Conservation (phyloP, 768 basidiomycete genomes). For the Holtermanniella nyarrowii region DNA sequence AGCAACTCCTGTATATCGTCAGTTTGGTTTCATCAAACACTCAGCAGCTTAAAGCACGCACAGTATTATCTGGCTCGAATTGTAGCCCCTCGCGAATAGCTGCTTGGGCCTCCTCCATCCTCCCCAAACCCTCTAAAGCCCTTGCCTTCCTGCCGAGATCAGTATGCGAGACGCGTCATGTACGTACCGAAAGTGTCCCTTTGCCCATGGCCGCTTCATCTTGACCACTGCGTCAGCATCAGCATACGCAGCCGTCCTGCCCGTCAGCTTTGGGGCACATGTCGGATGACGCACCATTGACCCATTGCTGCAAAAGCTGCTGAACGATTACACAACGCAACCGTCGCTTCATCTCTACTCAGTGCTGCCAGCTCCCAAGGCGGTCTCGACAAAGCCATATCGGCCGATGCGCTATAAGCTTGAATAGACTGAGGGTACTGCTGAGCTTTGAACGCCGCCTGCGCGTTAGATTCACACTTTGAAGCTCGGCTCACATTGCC, state of each 20-base stretch:
- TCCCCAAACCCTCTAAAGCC: slow-evolving; percentile 64
- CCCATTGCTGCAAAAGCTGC: slow-evolving; percentile 69
- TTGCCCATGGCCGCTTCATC: slow-evolving; percentile 79
- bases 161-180: not conserved
- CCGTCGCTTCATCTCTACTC: slow-evolving; percentile 81
- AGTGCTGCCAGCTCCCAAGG: slow-evolving; percentile 78
- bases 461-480: slow-evolving; percentile 3
- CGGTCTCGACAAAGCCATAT: slow-evolving; percentile 66
- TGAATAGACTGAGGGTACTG: slow-evolving; percentile 61
- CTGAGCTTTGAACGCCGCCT: slow-evolving; percentile 71
- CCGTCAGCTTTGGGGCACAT: slow-evolving; percentile 1
- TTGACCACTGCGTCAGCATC: slow-evolving; percentile 86
- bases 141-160: slow-evolving; percentile 53
- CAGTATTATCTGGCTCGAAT: slow-evolving; percentile 63
- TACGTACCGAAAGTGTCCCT: slow-evolving; percentile 72
- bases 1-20: too few relatives aligned
- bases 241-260: slow-evolving; percentile 33
- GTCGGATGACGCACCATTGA: slow-evolving; percentile 46
- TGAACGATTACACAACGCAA: slow-evolving; percentile 81
- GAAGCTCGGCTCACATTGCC: slow-evolving; percentile 63
- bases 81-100: slow-evolving; percentile 72
- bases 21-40: too few relatives aligned
- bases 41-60: too few relatives aligned
- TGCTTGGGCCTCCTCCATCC: slow-evolving; percentile 65
- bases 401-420: slow-evolving; percentile 67